Percentiles rank a stretch among this genome's conserved stretches.
Evolutionary conservation across 1,284 basidiomycete species (phyloP).

Genomic region (Fomes fomentarius): DNA sequence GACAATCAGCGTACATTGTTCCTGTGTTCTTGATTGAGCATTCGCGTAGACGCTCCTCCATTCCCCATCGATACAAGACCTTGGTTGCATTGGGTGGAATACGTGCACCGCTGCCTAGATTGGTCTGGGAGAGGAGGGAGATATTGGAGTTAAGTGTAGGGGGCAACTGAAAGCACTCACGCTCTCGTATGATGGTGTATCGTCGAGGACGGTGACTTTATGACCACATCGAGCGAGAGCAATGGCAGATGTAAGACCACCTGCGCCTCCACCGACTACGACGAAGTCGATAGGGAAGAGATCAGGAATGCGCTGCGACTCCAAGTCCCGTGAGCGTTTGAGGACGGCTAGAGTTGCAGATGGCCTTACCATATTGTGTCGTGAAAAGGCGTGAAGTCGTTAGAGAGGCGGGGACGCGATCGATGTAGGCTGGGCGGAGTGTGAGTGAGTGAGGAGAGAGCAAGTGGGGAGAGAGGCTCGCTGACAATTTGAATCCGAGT

Average conservation of each 20-base stretch:
- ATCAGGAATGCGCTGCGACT: constrained; percentile 3
- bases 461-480: not conserved
- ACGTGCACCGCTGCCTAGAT: constrained; percentile 20
- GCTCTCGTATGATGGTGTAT: constrained; percentile 4
- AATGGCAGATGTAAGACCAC: constrained; percentile 32
- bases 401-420: not conserved
- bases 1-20: too few species aligned
- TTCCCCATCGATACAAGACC: constrained; percentile 31
- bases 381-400: not conserved
- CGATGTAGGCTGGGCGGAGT: not conserved
- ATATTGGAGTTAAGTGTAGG: not conserved
- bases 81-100: constrained; percentile 31
- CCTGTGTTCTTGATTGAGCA: too few species aligned
- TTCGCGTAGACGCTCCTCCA: too few species aligned
- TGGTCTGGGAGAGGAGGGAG: constrained; percentile 11
- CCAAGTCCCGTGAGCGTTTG: not conserved
- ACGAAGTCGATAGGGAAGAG: constrained; percentile 30
- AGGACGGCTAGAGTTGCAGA: not conserved
- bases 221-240: constrained; percentile 30
- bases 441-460: not conserved
- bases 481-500: not conserved
- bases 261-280: constrained; percentile 31
- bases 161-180: too few species aligned
- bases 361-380: not conserved
- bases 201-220: constrained; percentile 31